A percentile compares a stretch with the other conserved stretches of the same genome.
Evolutionary conservation across 345 rosid species (phyloP).

Genomic region (Salix brachista): DNA sequence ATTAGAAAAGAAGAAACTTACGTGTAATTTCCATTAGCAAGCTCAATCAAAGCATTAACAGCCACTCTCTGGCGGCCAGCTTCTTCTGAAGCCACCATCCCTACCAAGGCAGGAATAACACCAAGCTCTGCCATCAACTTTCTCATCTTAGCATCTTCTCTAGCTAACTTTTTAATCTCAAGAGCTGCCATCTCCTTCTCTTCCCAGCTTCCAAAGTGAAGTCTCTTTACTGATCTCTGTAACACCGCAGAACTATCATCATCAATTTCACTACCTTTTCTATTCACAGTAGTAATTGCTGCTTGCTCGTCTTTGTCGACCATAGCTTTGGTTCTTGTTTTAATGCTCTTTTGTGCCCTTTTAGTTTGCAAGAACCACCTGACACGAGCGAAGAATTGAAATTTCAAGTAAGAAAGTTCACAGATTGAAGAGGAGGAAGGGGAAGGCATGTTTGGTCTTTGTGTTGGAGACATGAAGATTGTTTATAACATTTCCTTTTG

Average conservation of each 20-base stretch:
- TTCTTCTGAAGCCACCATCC: constrained; percentile 48
- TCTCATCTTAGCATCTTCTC: constrained; percentile 48
- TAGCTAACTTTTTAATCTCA: constrained; percentile 60
- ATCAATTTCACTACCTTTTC: neutral
- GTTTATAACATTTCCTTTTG: constrained; percentile 1
- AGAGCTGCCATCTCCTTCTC: constrained; percentile 67
- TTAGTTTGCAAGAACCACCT: constrained; percentile 58
- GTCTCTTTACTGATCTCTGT: constrained; percentile 75
- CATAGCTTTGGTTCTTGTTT: neutral
- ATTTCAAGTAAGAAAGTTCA: constrained; percentile 39
- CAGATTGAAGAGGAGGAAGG: constrained; percentile 38
- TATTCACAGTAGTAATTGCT: neutral
- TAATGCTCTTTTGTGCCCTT: constrained; percentile 34
- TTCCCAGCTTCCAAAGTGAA: constrained; percentile 75
- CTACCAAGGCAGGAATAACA: constrained; percentile 71
- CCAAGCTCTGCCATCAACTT: constrained; percentile 86
- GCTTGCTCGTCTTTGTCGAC: neutral
- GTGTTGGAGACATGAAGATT: constrained; percentile 29
- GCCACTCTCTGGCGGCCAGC: constrained; percentile 47
- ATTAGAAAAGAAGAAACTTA: constrained; percentile 33
- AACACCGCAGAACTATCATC: constrained; percentile 39
- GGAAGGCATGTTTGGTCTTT: constrained; percentile 35
- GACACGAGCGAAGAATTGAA: constrained; percentile 52
- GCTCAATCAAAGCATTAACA: constrained; percentile 70
- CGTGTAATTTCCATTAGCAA: constrained; percentile 73